Evolutionary conservation across 2,329 filamentous ascomycete species (phyloP).

Genomic region (Diaporthe caulivora): DNA sequence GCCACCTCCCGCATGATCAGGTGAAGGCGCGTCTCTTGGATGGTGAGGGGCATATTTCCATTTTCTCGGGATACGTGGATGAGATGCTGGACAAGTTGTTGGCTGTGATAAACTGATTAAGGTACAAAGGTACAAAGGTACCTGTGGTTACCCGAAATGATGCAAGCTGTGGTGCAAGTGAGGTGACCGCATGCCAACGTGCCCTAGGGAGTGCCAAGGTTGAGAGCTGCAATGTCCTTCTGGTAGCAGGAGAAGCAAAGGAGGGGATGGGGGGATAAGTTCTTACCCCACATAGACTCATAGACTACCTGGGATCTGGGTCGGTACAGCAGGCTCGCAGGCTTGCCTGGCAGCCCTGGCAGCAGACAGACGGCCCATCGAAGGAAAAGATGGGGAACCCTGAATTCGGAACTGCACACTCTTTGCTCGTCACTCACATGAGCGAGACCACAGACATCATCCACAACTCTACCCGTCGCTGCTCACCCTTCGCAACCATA

Average conservation of each 20-base stretch:
- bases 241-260: not conserved
- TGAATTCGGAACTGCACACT: conserved; percentile 5
- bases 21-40: conserved; percentile 41
- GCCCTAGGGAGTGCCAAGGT: conserved; percentile 16
- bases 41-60: conserved; percentile 43
- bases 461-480: not conserved
- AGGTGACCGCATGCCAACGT: conserved; percentile 33
- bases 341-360: too few species aligned
- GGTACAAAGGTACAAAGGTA: too few species aligned
- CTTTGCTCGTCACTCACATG: not conserved
- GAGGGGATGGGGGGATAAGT: not conserved
- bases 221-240: not conserved
- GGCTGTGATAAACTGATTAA: conserved; percentile 27
- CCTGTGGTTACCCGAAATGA: too few species aligned
- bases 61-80: conserved; percentile 6
- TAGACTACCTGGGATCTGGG: too few species aligned
- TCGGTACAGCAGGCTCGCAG: too few species aligned
- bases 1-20: conserved; percentile 41
- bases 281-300: conserved; percentile 20
- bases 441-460: not conserved
- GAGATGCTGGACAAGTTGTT: conserved; percentile 34
- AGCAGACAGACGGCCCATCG: not conserved
- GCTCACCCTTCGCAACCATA: not conserved
- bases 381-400: conserved; percentile 36
- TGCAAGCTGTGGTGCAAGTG: conserved; percentile 32